Evolutionary conservation across 306 rosid species (phyloP).

Genomic region (Pueraria montana): DNA sequence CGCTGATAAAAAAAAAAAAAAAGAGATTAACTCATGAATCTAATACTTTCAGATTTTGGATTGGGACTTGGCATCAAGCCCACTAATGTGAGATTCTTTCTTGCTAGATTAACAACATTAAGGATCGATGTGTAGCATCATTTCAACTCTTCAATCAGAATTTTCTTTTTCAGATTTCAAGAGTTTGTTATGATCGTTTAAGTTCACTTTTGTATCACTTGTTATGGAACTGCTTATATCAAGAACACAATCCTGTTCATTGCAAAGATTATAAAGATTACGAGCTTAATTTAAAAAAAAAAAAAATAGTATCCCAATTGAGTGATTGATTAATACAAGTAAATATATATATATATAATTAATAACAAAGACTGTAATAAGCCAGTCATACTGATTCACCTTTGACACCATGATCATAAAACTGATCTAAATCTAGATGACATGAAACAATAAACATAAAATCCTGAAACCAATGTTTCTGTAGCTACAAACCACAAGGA

Average conservation of each 20-base stretch:
- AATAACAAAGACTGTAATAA: conserved; percentile 42
- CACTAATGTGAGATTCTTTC: background rate
- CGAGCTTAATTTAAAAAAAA: background rate
- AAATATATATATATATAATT: background rate
- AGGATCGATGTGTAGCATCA: background rate
- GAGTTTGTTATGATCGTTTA: background rate
- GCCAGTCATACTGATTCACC: conserved; percentile 23
- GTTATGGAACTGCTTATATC: conserved; percentile 6
- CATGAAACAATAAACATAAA: conserved; percentile 24
- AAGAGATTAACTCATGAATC: background rate
- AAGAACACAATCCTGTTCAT: background rate
- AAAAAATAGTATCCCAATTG: background rate
- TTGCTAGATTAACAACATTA: background rate
- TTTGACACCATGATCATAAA: conserved; percentile 45
- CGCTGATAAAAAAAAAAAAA: too few relatives aligned
- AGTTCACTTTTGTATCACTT: background rate
- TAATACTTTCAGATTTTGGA: background rate
- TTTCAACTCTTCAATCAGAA: background rate
- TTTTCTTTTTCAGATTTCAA: background rate
- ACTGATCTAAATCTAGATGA: conserved; percentile 40
- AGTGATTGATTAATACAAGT: conserved; percentile 26
- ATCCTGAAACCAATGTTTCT: conserved; percentile 46
- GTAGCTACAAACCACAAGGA: conserved; percentile 35
- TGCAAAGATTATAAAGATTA: background rate
- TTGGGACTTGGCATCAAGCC: background rate